Conservation (phyloP, 495 filamentous ascomycete species). For the Penicillium samsonianum region DNA sequence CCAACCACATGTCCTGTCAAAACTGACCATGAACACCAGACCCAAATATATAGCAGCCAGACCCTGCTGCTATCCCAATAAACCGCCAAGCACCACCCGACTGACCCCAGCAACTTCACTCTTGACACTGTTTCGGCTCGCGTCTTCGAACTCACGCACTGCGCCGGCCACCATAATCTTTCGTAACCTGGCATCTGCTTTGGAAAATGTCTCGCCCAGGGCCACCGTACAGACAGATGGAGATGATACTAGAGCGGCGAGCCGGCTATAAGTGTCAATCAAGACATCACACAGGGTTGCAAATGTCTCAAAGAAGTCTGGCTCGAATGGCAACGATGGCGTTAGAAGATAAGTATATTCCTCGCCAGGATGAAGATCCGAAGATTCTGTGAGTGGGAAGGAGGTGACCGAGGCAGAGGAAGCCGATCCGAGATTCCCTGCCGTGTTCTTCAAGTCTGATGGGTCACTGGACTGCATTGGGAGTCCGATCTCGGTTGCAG, state of each 20-base stretch:
- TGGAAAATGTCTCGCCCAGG: slow-evolving; percentile 75
- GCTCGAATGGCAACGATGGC: slow-evolving; percentile 92
- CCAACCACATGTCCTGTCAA: slow-evolving; percentile 4
- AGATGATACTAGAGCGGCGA: slow-evolving; percentile 68
- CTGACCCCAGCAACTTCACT: slow-evolving; percentile 80
- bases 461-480: slow-evolving; percentile 59
- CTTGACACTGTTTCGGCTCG: slow-evolving; percentile 69
- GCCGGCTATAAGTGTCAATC: slow-evolving; percentile 84
- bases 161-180: slow-evolving; percentile 85
- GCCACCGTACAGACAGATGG: slow-evolving; percentile 67
- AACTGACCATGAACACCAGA: not conserved
- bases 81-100: slow-evolving; percentile 83
- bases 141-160: slow-evolving; percentile 91
- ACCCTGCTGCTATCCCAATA: slow-evolving; percentile 60
- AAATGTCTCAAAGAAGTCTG: slow-evolving; percentile 96
- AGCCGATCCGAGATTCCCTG: slow-evolving; percentile 42
- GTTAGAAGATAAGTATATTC: slow-evolving; percentile 87
- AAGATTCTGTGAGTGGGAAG: slow-evolving; percentile 52
- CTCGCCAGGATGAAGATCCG: slow-evolving; percentile 64
- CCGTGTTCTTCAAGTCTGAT: slow-evolving; percentile 49
- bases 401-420: slow-evolving; percentile 42
- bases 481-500: slow-evolving; percentile 63
- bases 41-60: not conserved
- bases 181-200: slow-evolving; percentile 80
- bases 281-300: slow-evolving; percentile 95